Base-by-base conservation (phyloP, 139 green algal genomes). In the Closterium sp. region DNA sequence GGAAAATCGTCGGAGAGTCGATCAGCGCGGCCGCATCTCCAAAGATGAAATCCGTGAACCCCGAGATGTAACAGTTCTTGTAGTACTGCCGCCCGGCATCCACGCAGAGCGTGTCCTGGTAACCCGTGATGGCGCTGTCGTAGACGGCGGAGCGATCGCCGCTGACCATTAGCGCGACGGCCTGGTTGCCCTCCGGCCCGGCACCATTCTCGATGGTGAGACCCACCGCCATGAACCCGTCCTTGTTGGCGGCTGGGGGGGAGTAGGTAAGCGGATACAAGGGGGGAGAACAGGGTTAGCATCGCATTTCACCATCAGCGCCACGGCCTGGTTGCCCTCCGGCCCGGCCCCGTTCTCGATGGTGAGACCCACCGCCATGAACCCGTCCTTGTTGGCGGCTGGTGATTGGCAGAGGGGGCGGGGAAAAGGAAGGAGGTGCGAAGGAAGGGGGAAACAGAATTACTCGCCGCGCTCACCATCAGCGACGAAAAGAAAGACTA, bases 41-140 rank as follows among this genome's bases (percentile, higher is more conserved):
- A 10, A 92, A 92, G 70, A 92, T 89, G 89, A 89, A 92, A 86
- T 92, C 89, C 6, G 31, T n/a, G 27, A n/a, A 62, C 0, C 89
- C 89, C 24, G 32, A 29, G n/a, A 92, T 90, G 85, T 34, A 89
- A 28, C 70, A 91, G 31, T 92, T 70, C 29, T 42, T 31, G 62
- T 73, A 92, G 89, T 92, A 92, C 28, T 92, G 89, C 29, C 89
- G 85, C 27, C 89, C 89, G 70, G 28, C 27, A 34, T 91, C 29
- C 13, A 42, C 21, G 2, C 27, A 91, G 29, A 91, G 21, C 29
- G 89, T 91, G 89, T 91, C 89, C 70, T 91, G 89, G 62, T 79
- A 79, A 5, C 62, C 62, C 62, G 62, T 79, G 62, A 79, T 79
- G 0, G 62, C 62, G 1, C 0, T 6, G 62, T 79, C 62, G 17